Evolutionary conservation across 495 filamentous ascomycete genomes (phyloP).

Genomic region (Daldinia decipiens): DNA sequence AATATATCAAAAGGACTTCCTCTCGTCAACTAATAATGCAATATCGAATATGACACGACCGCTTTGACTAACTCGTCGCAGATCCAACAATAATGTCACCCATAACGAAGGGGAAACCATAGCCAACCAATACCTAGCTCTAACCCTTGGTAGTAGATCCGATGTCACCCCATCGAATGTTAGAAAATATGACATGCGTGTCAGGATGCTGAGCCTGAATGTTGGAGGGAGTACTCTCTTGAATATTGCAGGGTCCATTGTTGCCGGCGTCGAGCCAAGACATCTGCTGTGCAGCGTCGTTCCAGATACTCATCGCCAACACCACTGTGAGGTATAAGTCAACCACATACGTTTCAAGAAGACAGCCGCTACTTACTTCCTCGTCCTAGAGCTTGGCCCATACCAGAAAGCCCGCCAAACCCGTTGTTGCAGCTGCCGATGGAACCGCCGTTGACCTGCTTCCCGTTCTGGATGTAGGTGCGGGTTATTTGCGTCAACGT

Average conservation of each 20-base stretch:
- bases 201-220: constrained; percentile 57
- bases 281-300: constrained; percentile 45
- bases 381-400: constrained; percentile 44
- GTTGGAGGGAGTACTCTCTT: constrained; percentile 54
- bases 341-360: constrained; percentile 55
- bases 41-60: background rate
- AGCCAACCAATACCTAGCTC: background rate
- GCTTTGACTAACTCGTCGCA: background rate
- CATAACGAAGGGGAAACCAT: background rate
- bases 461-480: constrained; percentile 64
- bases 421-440: constrained; percentile 30
- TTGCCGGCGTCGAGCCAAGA: constrained; percentile 49
- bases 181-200: constrained; percentile 63
- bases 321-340: constrained; percentile 34
- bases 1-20: background rate
- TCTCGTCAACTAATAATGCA: background rate
- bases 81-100: background rate
- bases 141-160: constrained; percentile 35
- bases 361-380: constrained; percentile 48
- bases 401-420: constrained; percentile 38
- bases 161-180: constrained; percentile 51
- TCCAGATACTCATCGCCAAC: constrained; percentile 46
- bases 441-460: constrained; percentile 38
- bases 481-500: constrained; percentile 64
- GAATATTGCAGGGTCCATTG: constrained; percentile 63